These are phyloP conservation scores for Neofusicoccum parvum DNA, from an alignment of 2,329 filamentous ascomycete genomes.

Conservation along the genomic window DNA sequence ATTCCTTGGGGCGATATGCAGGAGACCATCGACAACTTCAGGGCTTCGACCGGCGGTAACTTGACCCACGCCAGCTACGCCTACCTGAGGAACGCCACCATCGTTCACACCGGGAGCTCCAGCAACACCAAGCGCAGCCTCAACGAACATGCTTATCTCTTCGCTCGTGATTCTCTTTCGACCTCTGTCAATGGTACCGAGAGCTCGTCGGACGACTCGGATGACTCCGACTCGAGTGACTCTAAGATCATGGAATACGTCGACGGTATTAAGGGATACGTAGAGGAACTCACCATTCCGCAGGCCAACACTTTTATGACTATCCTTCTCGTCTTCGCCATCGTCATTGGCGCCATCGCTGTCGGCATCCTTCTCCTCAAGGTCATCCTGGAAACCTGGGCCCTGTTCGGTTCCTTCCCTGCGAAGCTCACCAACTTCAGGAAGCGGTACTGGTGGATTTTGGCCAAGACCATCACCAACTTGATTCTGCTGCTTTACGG, in stretches of 20 bases:
- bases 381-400: constrained; percentile 87
- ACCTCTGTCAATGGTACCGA: constrained; percentile 39
- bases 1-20: constrained; percentile 83
- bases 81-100: constrained; percentile 73
- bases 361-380: constrained; percentile 89
- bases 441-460: constrained; percentile 92
- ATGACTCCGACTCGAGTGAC: not conserved
- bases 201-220: constrained; percentile 27
- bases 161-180: constrained; percentile 42
- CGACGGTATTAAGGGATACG: constrained; percentile 77
- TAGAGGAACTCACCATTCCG: constrained; percentile 82
- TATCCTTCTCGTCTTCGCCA: constrained; percentile 82
- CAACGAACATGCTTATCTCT: constrained; percentile 25
- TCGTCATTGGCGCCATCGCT: constrained; percentile 79
- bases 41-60: constrained; percentile 79
- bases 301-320: constrained; percentile 96
- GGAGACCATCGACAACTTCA: constrained; percentile 79
- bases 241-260: constrained; percentile 58
- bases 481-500: constrained; percentile 91
- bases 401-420: constrained; percentile 85
- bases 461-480: constrained; percentile 85
- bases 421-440: constrained; percentile 79
- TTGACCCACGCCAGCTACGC: constrained; percentile 76
- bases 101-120: constrained; percentile 64
- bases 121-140: constrained; percentile 58